Percentiles rank a stretch among this genome's conserved stretches.
phyloP scores from a whole-genome alignment of 192 early-diverging fungal species.

The Gryganskiella cystojenkinii region DNA sequence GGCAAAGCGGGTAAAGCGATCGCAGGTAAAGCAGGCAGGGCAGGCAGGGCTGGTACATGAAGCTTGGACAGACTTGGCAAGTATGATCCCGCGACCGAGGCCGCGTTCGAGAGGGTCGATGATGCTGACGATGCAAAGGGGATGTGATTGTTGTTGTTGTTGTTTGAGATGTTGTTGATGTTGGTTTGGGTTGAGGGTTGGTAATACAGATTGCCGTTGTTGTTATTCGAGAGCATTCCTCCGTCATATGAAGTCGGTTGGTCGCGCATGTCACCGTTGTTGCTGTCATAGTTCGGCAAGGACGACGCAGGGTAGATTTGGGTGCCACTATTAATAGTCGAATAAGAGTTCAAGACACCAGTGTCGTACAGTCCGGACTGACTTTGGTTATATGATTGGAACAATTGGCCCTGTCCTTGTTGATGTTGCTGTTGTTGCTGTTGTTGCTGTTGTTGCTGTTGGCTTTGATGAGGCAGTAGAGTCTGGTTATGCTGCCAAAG shows the following conservation, averaged over 20 bases:
- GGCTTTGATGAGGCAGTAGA: constrained; percentile 37
- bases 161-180: not conserved
- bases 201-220: constrained; percentile 6
- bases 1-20: constrained; percentile 13
- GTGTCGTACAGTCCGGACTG: constrained; percentile 12
- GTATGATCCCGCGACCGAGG: constrained; percentile 42
- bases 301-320: not conserved
- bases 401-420: constrained; percentile 7
- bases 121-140: constrained; percentile 33
- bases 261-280: not conserved
- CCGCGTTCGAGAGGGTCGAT: constrained; percentile 44
- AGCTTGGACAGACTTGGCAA: constrained; percentile 46
- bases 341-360: not conserved
- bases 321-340: constrained; percentile 39
- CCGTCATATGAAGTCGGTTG: constrained; percentile 37
- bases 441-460: constrained; percentile 6
- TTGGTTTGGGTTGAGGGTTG: constrained; percentile 1
- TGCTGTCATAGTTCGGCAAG: not conserved
- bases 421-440: constrained; percentile 22
- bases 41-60: constrained; percentile 24
- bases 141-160: not conserved
- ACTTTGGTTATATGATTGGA: too few species aligned
- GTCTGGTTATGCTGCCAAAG: constrained; percentile 49
- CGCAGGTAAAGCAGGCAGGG: constrained; percentile 14
- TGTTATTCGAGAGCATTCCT: constrained; percentile 15